Percentiles rank a stretch among this genome's conserved stretches.
phyloP scores from a whole-genome alignment of 1,284 basidiomycete genomes.

The Marasmius oreades region DNA sequence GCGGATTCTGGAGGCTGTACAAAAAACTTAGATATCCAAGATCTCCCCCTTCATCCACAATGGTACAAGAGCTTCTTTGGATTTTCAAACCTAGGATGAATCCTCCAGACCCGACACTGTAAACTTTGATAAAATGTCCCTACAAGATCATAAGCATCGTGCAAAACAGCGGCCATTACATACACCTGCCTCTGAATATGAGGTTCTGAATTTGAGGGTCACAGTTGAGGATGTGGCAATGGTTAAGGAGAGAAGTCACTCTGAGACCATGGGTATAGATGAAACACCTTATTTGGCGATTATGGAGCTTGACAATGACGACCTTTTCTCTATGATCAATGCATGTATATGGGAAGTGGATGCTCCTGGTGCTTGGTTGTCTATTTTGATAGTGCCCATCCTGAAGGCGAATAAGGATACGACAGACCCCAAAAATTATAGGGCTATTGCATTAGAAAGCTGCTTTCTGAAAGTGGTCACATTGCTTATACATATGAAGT shows the following conservation, averaged over 20 bases:
- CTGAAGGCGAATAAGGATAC: slow-evolving; percentile 5
- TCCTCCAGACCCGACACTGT: too few relatives aligned
- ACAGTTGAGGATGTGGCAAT: too few relatives aligned
- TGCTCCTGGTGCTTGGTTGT: slow-evolving; percentile 5
- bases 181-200: too few relatives aligned
- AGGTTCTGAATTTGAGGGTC: too few relatives aligned
- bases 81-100: too few relatives aligned
- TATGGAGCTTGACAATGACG: slow-evolving; percentile 3
- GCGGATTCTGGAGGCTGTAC: not conserved
- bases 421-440: slow-evolving; percentile 2
- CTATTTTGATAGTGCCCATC: slow-evolving; percentile 1
- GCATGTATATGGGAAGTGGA: not conserved
- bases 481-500: not conserved
- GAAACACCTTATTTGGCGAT: not conserved
- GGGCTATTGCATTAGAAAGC: slow-evolving; percentile 11
- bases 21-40: not conserved
- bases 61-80: too few relatives aligned
- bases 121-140: too few relatives aligned
- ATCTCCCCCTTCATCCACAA: too few relatives aligned
- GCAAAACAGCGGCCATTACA: too few relatives aligned
- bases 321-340: slow-evolving; percentile 4
- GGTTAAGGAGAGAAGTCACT: too few relatives aligned
- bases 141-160: too few relatives aligned
- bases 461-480: slow-evolving; percentile 11
- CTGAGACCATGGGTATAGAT: not conserved